These are phyloP conservation scores for Magnolia officinalis DNA, from an alignment of 164 flowering plant genomes.

Conservation along the genomic window DNA sequence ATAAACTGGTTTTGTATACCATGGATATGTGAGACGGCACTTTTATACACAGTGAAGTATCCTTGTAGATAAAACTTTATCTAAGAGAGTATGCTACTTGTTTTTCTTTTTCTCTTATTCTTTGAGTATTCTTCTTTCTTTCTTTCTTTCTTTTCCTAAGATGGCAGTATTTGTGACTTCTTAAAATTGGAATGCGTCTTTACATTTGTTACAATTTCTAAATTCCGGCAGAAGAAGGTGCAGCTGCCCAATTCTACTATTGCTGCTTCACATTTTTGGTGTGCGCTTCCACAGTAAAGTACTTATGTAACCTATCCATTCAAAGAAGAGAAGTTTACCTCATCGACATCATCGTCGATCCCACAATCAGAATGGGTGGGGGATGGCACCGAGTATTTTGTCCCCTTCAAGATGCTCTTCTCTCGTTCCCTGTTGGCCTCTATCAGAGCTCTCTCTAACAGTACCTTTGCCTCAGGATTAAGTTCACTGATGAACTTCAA, in stretches of 20 bases:
- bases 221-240: background rate
- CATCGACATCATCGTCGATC: conserved; percentile 56
- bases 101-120: too few relatives aligned
- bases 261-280: background rate
- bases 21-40: too few relatives aligned
- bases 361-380: conserved; percentile 56
- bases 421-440: conserved; percentile 88
- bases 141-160: too few relatives aligned
- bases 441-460: conserved; percentile 78
- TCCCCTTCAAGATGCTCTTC: conserved; percentile 64
- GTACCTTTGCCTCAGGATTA: conserved; percentile 72
- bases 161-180: too few relatives aligned
- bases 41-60: too few relatives aligned
- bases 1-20: too few relatives aligned
- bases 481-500: conserved; percentile 91
- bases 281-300: background rate
- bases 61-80: too few relatives aligned
- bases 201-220: background rate
- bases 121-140: too few relatives aligned
- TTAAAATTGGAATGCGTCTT: background rate
- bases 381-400: conserved; percentile 44
- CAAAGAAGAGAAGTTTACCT: conserved; percentile 42
- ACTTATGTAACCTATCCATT: background rate
- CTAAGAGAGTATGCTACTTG: too few relatives aligned
- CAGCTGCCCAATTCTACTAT: background rate